Conservation (phyloP, 306 rosid species). For the Citrullus amarus region DNA sequence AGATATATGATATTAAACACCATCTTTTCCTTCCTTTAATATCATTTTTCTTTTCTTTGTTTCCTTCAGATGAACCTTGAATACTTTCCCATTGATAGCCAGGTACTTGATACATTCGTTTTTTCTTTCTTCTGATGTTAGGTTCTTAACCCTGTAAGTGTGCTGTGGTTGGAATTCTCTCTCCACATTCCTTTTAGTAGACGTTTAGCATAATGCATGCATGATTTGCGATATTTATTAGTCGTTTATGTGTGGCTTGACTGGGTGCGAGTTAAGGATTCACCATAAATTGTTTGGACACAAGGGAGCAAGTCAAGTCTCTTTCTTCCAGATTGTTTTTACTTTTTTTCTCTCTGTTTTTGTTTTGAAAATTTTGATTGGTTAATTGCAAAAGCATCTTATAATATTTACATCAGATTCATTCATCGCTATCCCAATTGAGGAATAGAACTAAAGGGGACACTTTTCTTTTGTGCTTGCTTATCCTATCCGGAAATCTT, state of each 20-base stretch:
- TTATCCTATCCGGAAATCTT: not conserved
- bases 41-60: not conserved
- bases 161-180: constrained; percentile 2
- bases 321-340: not conserved
- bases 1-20: constrained; percentile 8
- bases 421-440: not conserved
- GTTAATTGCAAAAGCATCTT: not conserved
- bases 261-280: not conserved
- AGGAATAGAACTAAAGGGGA: not conserved
- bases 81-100: constrained; percentile 77
- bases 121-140: not conserved
- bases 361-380: not conserved
- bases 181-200: not conserved
- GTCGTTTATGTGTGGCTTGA: not conserved
- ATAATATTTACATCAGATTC: not conserved
- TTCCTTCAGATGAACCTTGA: constrained; percentile 83
- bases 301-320: not conserved
- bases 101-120: constrained; percentile 40
- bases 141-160: not conserved
- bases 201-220: not conserved
- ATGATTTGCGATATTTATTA: not conserved
- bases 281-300: not conserved
- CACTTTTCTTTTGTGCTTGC: not conserved
- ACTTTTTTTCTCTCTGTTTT: not conserved
- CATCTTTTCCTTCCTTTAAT: not conserved